Percentiles rank a stretch among this genome's conserved stretches.
Evolutionary conservation across 805 yeast species (phyloP).

Genomic region (Zygosaccharomyces rouxii): DNA sequence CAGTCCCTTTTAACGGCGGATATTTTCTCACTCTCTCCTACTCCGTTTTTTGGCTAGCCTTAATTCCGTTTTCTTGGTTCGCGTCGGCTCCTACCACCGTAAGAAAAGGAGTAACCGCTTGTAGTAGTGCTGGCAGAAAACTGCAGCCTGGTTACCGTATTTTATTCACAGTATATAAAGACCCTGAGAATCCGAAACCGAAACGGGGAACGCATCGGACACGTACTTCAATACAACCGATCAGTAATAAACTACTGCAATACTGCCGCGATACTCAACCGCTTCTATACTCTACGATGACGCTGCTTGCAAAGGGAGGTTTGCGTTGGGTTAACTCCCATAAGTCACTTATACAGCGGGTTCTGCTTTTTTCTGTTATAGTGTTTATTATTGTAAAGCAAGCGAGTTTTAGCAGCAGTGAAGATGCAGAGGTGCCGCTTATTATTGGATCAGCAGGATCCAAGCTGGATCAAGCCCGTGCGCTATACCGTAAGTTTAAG

Average conservation of each 20-base stretch:
- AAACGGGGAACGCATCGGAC: too few species aligned
- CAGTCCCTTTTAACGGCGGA: too few species aligned
- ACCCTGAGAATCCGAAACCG: background rate
- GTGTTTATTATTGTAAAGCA: conserved; percentile 2
- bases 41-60: too few species aligned
- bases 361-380: conserved; percentile 1
- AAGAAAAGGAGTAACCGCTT: background rate
- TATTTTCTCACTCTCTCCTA: too few species aligned
- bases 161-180: background rate
- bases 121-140: background rate
- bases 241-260: too few species aligned
- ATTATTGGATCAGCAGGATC: background rate
- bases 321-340: background rate
- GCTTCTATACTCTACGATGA: background rate
- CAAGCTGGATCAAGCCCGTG: background rate
- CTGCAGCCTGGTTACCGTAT: too few species aligned
- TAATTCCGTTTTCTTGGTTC: too few species aligned
- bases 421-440: background rate
- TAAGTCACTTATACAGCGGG: conserved; percentile 4
- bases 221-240: too few species aligned
- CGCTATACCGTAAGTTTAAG: conserved; percentile 19
- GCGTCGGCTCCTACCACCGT: too few species aligned
- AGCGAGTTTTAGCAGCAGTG: background rate
- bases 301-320: background rate
- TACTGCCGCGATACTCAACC: background rate